A percentile compares a stretch with the other conserved stretches of the same genome.
These are phyloP conservation scores for Aspergillus latus DNA, from an alignment of 2,329 filamentous ascomycete genomes.

Conservation along the genomic window DNA sequence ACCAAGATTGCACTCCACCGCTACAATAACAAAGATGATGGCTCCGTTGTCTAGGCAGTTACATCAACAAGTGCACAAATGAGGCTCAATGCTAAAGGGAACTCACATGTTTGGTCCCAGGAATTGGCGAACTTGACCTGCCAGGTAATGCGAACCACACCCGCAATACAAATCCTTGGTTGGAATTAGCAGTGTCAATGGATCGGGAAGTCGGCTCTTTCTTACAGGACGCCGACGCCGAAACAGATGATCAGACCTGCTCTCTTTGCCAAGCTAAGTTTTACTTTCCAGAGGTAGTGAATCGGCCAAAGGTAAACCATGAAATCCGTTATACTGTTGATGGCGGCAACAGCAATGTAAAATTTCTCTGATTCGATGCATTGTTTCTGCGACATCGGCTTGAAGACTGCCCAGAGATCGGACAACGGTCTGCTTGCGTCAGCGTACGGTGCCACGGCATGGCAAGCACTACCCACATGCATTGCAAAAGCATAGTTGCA, in stretches of 20 bases:
- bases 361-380: conserved; percentile 5
- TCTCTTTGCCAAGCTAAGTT: conserved; percentile 4
- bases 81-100: background rate
- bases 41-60: conserved; percentile 3
- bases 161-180: conserved; percentile 8
- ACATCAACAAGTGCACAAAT: background rate
- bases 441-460: background rate
- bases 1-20: conserved; percentile 1
- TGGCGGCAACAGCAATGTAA: conserved; percentile 3
- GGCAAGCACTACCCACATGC: background rate
- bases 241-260: conserved; percentile 7
- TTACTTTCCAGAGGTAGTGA: conserved; percentile 8
- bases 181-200: background rate
- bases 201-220: background rate
- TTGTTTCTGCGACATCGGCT: conserved; percentile 1
- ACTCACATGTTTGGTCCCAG: conserved; percentile 7
- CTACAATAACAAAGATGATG: conserved; percentile 6
- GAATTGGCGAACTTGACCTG: conserved; percentile 8
- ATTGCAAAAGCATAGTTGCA: conserved; percentile 1
- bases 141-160: conserved; percentile 7
- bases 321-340: conserved; percentile 8
- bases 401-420: conserved; percentile 1
- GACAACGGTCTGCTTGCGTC: background rate
- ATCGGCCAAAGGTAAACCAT: conserved; percentile 11
- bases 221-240: conserved; percentile 10